Evolutionary conservation across 306 rosid genomes (phyloP).

Genomic region (Corylus heterophylla): DNA sequence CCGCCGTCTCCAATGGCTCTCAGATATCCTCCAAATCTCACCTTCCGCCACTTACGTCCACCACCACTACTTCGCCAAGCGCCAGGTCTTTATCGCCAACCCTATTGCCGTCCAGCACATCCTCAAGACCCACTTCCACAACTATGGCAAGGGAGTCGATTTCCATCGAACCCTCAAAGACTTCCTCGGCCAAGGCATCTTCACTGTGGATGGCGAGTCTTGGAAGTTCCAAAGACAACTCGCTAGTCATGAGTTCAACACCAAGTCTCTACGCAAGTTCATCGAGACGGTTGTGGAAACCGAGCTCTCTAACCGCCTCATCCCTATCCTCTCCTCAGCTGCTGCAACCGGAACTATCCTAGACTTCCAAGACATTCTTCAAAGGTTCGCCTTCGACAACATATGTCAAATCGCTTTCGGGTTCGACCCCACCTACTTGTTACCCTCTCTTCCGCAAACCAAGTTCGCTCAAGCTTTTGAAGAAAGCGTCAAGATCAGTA

Average conservation of each 20-base stretch:
- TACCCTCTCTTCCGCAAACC: conserved; percentile 47
- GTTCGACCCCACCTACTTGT: conserved; percentile 58
- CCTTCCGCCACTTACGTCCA: conserved; percentile 58
- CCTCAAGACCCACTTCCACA: conserved; percentile 59
- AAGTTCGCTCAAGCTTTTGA: conserved; percentile 60
- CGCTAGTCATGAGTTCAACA: conserved; percentile 55
- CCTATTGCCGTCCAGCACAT: conserved; percentile 70
- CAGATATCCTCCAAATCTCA: conserved; percentile 50
- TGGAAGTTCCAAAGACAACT: conserved; percentile 77
- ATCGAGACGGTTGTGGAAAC: conserved; percentile 56
- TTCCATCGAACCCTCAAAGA: conserved; percentile 28
- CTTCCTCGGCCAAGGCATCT: conserved; percentile 70
- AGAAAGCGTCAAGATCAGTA: conserved; percentile 35
- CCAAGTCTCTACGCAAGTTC: conserved; percentile 53
- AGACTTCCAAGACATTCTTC: conserved; percentile 66
- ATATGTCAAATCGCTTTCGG: conserved; percentile 68
- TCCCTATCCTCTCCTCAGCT: conserved; percentile 47
- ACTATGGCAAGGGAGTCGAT: conserved; percentile 48
- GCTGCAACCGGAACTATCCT: conserved; percentile 5
- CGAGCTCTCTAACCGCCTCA: conserved; percentile 51
- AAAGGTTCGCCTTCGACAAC: conserved; percentile 71
- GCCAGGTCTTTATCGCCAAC: conserved; percentile 52
- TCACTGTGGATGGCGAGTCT: conserved; percentile 44
- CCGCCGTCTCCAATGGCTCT: conserved; percentile 55
- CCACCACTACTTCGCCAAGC: conserved; percentile 42